Evolutionary conservation across 2,329 filamentous ascomycete genomes (phyloP).

Genomic region (Cytospora chrysosperma): DNA sequence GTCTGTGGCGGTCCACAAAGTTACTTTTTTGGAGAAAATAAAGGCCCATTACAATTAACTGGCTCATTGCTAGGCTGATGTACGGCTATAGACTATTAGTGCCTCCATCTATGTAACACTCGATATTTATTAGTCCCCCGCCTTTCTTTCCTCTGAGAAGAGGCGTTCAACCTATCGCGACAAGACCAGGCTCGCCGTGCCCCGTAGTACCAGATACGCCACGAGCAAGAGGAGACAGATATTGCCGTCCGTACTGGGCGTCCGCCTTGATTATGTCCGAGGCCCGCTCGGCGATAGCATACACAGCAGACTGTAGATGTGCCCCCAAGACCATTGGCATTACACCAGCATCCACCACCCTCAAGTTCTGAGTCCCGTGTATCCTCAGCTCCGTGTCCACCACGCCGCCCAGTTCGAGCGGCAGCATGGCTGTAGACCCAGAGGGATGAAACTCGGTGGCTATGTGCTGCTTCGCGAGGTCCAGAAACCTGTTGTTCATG

Average conservation of each 20-base stretch:
- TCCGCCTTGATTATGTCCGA: slow-evolving; percentile 29
- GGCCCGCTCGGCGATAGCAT: slow-evolving; percentile 50
- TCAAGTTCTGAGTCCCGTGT: slow-evolving; percentile 45
- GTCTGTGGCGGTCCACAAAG: not conserved
- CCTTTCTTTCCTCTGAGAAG: not conserved
- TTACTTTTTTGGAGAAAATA: not conserved
- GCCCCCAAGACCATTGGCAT: slow-evolving; percentile 47
- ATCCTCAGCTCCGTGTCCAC: slow-evolving; percentile 44
- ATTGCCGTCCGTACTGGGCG: not conserved
- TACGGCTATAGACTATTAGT: not conserved
- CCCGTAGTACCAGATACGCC: not conserved
- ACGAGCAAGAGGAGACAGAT: not conserved
- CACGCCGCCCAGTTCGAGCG: slow-evolving; percentile 37
- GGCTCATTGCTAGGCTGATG: not conserved
- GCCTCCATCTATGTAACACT: not conserved
- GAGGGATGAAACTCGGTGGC: slow-evolving; percentile 30
- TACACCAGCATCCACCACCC: slow-evolving; percentile 47
- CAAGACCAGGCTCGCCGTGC: not conserved
- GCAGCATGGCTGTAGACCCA: slow-evolving; percentile 26
- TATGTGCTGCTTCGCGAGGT: slow-evolving; percentile 30
- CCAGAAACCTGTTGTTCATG: slow-evolving; percentile 42
- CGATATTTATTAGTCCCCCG: not conserved
- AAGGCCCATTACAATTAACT: not conserved
- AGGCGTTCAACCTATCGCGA: not conserved
- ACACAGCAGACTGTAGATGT: slow-evolving; percentile 50